Evolutionary conservation across 768 basidiomycete genomes (phyloP).

Genomic region (Tricholoma flavovirens): DNA sequence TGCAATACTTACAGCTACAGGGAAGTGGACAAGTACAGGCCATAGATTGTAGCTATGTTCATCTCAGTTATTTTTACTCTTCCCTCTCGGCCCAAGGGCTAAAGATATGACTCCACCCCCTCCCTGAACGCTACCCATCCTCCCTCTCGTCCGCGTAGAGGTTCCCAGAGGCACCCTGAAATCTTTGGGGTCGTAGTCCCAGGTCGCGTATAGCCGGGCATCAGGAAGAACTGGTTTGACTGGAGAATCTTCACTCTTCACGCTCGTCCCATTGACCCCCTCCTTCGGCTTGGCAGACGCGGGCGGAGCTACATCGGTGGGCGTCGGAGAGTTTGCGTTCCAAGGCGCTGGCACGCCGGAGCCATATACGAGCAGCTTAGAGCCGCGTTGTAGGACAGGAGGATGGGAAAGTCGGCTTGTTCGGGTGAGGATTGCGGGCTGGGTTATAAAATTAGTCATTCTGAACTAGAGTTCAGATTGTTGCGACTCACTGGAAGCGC

Average conservation of each 20-base stretch:
- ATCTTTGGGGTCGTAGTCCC: constrained; percentile 52
- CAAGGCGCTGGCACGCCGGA: constrained; percentile 46
- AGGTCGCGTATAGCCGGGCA: constrained; percentile 49
- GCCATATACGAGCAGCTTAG: constrained; percentile 43
- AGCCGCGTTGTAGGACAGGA: constrained; percentile 50
- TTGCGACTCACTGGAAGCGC: constrained; percentile 58
- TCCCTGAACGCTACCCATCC: constrained; percentile 28
- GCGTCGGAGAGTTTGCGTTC: constrained; percentile 37
- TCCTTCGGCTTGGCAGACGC: constrained; percentile 19
- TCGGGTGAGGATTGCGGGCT: constrained; percentile 53
- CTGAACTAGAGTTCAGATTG: background rate
- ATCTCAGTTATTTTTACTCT: constrained; percentile 1
- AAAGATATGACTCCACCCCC: constrained; percentile 14
- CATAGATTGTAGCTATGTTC: background rate
- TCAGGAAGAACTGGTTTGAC: constrained; percentile 39
- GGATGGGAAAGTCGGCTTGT: constrained; percentile 64
- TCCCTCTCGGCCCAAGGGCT: constrained; percentile 5
- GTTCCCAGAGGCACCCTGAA: constrained; percentile 32
- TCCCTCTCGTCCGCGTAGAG: constrained; percentile 20
- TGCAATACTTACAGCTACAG: too few relatives aligned
- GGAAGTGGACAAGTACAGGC: background rate
- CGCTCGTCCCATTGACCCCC: constrained; percentile 23
- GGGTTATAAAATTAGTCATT: constrained; percentile 1
- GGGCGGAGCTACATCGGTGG: constrained; percentile 20
- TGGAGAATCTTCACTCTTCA: constrained; percentile 22